Conservation (phyloP, 257 asterid genomes). For the Salvia rosmarinus region DNA sequence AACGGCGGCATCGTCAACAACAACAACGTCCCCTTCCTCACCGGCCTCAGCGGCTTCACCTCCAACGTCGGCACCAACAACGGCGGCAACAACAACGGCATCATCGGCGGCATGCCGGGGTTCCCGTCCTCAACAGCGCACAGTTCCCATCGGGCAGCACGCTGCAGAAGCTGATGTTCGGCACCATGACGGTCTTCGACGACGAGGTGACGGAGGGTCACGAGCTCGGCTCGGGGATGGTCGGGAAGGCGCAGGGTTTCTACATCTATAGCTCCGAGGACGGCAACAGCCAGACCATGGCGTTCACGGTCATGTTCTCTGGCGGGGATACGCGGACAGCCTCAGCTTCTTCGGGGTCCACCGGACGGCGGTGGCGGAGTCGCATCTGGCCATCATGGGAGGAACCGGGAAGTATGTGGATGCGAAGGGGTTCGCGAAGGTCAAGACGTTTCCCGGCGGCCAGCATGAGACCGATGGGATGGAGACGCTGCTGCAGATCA, state of each 20-base stretch:
- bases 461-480: conserved; percentile 78
- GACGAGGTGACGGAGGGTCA: conserved; percentile 82
- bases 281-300: conserved; percentile 84
- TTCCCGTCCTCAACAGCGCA: conserved; percentile 67
- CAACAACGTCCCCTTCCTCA: conserved; percentile 87
- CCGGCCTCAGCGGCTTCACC: conserved; percentile 75
- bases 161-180: conserved; percentile 87
- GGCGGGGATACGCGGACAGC: conserved; percentile 74
- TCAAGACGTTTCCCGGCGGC: conserved; percentile 59
- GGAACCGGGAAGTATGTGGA: conserved; percentile 87
- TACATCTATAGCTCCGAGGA: conserved; percentile 77
- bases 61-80: conserved; percentile 46
- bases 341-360: conserved; percentile 78
- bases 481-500: conserved; percentile 70
- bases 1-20: conserved; percentile 74
- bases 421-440: conserved; percentile 72
- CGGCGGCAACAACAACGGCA: conserved; percentile 1
- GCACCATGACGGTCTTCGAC: conserved; percentile 64
- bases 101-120: conserved; percentile 69
- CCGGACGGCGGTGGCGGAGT: conserved; percentile 63
- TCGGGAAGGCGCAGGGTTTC: conserved; percentile 89
- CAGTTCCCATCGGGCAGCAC: conserved; percentile 66
- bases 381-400: conserved; percentile 85
- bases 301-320: conserved; percentile 72
- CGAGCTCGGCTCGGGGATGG: conserved; percentile 65